A percentile compares a stretch with the other conserved stretches of the same genome.
These are phyloP conservation scores for Amanita inopinata DNA, from an alignment of 768 basidiomycete species.

Conservation along the genomic window DNA sequence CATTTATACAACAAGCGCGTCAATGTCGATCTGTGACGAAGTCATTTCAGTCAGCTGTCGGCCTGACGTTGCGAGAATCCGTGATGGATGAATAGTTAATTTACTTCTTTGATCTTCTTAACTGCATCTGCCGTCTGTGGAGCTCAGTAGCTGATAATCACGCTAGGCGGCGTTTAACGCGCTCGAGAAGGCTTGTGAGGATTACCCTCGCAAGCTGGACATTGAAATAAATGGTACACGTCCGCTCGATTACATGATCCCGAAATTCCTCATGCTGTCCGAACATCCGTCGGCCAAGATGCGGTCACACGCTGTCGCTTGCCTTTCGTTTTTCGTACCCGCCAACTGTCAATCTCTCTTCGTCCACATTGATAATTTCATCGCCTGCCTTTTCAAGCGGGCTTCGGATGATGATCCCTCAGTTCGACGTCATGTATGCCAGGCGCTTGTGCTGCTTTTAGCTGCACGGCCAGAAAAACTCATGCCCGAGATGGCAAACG, in stretches of 20 bases:
- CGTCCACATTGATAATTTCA: conserved; percentile 88
- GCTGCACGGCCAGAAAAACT: conserved; percentile 92
- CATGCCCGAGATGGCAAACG: conserved; percentile 90
- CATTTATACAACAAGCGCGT: conserved; percentile 6
- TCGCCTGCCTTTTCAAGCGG: conserved; percentile 87
- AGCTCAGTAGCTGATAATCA: conserved; percentile 5
- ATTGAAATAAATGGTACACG: conserved; percentile 88
- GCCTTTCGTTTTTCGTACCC: conserved; percentile 87
- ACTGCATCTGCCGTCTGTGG: not conserved
- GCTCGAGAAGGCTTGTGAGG: conserved; percentile 92
- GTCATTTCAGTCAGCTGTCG: conserved; percentile 5
- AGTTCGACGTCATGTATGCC: conserved; percentile 92
- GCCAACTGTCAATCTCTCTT: conserved; percentile 81
- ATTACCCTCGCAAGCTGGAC: conserved; percentile 92
- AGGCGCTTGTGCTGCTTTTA: conserved; percentile 87
- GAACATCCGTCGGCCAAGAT: conserved; percentile 84
- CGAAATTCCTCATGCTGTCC: conserved; percentile 84
- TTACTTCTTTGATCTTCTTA: not conserved
- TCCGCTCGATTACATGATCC: conserved; percentile 93
- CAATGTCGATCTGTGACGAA: conserved; percentile 4
- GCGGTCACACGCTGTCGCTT: conserved; percentile 89
- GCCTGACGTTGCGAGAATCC: conserved; percentile 2
- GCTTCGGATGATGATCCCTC: conserved; percentile 92
- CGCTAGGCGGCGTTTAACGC: conserved; percentile 83
- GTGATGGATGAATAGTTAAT: conserved; percentile 8